Base-by-base conservation (phyloP, 306 rosid species). In the Acmispon strigosus region DNA sequence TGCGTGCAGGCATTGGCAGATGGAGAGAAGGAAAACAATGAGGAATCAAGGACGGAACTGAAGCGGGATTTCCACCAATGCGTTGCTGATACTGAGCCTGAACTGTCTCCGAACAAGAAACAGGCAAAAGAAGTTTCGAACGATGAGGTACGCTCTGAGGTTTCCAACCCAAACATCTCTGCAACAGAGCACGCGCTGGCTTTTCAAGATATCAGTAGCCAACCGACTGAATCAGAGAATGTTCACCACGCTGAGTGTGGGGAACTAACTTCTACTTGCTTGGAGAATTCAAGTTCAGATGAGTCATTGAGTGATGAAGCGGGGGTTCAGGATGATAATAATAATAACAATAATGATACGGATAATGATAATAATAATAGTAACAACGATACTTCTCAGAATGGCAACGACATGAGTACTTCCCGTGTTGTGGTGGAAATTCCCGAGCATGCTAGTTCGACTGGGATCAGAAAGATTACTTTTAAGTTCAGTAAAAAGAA, bases 131-230 rank as follows among this genome's bases (percentile, higher is more conserved):
- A 94, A 81, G 84, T 84, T 66, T 94, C 98, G 0, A 84, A 83
- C 17, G 99, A 94, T 13, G 99, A 94, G 43, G 77, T 94, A 41
- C 87, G 88, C 42, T 94, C 99, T 0, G 99, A 94, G 70, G 99
- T 94, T 66, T 74, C 88, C 2, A 94, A 91, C 67, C 99, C 99
- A 0, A 76, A 80, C 4, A 70, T 69, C 67, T 88, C 86, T 64
- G 80, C 90, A 1, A 82, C 84, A 36, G 96, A 84, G 45, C 88
- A 93, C 34, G 76, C 77, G 10, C 80, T 77, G 14, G 53, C 76
- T 37, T 89, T 80, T 56, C 97, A 85, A 20, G 97, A 94, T 69
- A 84, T 94, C 57, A 88, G 89, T 66, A 91, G 99, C 85, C 95
- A 87, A 54, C 89, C 89, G 0, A 78, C 56, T 7, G 84, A 81